Evolutionary conservation across 257 asterid genomes (phyloP), one percentile per base, ranked within the genome.

Genomic region (Ilex aquifolium): DNA sequence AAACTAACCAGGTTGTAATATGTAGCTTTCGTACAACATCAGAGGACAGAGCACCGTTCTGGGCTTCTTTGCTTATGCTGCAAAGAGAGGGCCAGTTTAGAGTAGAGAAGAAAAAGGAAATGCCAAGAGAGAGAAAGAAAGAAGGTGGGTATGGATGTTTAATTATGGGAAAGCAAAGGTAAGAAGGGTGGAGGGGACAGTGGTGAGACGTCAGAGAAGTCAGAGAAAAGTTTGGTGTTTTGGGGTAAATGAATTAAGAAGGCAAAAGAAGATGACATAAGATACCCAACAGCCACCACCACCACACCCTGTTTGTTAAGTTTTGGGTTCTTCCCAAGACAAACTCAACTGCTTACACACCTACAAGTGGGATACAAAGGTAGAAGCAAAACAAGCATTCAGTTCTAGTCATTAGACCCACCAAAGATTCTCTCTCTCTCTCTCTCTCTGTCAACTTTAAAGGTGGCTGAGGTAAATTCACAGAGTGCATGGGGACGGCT

Each of bases 161-260:
- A 67, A 74, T 70, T 70, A 83, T 75, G 70, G 75, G 57, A 79
- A 74, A 67, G 71, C 69, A 60, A 65, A 77, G 65, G 13, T 10
- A 46, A 10, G n/a, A 46, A 46, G 52, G 52, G 52, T 46, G 52
- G 52, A 46, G 70, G 67, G 66, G 79, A 75, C 74, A 78, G 70
- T 67, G 72, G 75, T 62, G 80, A 80, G 81, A 72, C 61, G 69
- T 69, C 76, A 76, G 73, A 69, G 61, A 57, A 44, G 74, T 59
- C 58, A 68, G 59, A 64, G 49, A 40, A 69, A 63, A 72, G 55
- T 46, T 64, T 31, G 65, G 51, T 67, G 32, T 67, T 21, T 21
- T 55, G 69, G 61, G 57, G 65, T 61, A 76, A 21, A 21, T 21
- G 1, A 57, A 57, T 56, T 51, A 36, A 32, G 56, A 21, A 31